phyloP scores from a whole-genome alignment of 345 rosid species.

The Triadica sebifera region DNA sequence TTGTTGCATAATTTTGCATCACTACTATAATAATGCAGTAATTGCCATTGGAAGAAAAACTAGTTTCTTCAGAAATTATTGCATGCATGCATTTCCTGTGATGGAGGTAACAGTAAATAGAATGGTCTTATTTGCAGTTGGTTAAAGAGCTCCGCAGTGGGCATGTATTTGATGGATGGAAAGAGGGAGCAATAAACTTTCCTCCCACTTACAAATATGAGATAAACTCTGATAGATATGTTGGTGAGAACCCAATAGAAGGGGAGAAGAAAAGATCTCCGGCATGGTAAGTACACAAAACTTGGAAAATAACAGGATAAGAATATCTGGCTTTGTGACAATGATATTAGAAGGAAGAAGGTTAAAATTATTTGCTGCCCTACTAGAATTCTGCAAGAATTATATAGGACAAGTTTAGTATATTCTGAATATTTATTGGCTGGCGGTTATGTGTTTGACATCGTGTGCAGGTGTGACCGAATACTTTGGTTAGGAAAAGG shows the following conservation, averaged over 20 bases:
- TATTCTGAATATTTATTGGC: too few species aligned
- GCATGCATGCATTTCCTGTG: neutral
- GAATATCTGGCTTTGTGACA: neutral
- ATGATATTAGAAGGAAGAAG: neutral
- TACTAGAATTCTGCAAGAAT: too few species aligned
- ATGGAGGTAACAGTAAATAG: neutral
- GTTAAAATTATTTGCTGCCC: neutral
- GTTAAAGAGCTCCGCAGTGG: constrained; percentile 67
- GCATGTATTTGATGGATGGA: constrained; percentile 90
- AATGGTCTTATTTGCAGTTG: constrained; percentile 45
- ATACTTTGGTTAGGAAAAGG: constrained; percentile 88
- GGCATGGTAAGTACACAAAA: constrained; percentile 61
- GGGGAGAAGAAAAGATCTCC: constrained; percentile 96
- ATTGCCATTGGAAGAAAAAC: neutral
- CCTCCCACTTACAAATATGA: constrained; percentile 98
- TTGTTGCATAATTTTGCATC: neutral
- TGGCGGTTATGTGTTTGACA: constrained; percentile 6
- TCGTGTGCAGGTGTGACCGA: constrained; percentile 79
- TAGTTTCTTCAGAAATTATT: neutral
- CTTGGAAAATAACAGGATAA: constrained; percentile 2
- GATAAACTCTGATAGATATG: constrained; percentile 70
- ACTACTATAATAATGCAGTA: too few species aligned
- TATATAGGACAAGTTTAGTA: too few species aligned
- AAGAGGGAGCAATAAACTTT: constrained; percentile 73
- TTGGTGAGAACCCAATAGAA: constrained; percentile 78